Conservation (phyloP, 768 basidiomycete species). For the Sutorius australiensis region DNA sequence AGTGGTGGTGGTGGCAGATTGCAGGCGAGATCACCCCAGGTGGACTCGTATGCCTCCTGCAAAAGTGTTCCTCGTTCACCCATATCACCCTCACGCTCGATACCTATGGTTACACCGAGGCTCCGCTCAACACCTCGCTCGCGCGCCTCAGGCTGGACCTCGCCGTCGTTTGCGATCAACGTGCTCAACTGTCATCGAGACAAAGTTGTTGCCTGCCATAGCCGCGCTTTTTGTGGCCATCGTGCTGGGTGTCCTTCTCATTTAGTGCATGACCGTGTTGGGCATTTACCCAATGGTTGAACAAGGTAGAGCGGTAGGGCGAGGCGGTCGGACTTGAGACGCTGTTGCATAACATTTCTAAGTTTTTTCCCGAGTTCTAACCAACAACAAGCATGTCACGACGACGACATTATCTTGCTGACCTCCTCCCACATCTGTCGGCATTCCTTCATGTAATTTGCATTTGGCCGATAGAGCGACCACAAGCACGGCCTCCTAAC, state of each 20-base stretch:
- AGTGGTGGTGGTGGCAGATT: background rate
- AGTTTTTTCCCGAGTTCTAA: too few species aligned
- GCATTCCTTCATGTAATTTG: too few species aligned
- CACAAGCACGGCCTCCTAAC: too few species aligned
- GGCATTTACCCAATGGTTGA: background rate
- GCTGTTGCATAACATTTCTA: too few species aligned
- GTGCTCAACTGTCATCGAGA: background rate
- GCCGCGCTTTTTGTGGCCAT: background rate
- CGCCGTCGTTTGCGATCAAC: background rate
- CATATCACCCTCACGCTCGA: background rate
- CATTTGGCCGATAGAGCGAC: too few species aligned
- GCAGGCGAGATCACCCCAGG: background rate
- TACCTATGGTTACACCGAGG: background rate
- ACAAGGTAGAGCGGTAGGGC: too few species aligned
- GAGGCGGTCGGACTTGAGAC: too few species aligned
- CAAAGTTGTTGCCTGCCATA: background rate
- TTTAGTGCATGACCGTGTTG: background rate
- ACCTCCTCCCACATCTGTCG: too few species aligned
- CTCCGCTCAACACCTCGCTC: background rate
- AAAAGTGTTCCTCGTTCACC: background rate
- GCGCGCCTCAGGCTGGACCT: background rate
- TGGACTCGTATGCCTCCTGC: background rate
- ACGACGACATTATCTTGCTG: too few species aligned
- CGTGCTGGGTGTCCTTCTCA: background rate
- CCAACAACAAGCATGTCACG: too few species aligned